These are phyloP conservation scores for Penicillium cosmopolitanum DNA, from an alignment of 495 filamentous ascomycete genomes.

Conservation along the genomic window DNA sequence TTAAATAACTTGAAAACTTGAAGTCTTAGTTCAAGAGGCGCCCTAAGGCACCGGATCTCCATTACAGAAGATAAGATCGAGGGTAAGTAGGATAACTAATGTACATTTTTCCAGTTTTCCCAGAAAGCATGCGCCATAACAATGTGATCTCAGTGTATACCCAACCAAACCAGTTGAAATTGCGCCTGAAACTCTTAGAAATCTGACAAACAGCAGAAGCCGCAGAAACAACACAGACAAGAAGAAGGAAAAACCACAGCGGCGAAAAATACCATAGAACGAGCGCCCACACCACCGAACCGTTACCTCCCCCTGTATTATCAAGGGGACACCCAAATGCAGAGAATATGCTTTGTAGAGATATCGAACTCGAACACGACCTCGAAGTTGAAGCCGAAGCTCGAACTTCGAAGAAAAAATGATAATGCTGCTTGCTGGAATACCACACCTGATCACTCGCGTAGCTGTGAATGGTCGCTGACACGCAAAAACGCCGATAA, in stretches of 20 bases:
- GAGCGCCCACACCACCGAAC: not conserved
- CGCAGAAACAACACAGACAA: not conserved
- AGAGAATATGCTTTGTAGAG: not conserved
- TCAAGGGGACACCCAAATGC: not conserved
- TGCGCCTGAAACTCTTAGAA: not conserved
- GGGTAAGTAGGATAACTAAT: constrained; percentile 7
- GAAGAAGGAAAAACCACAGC: not conserved
- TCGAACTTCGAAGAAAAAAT: not conserved
- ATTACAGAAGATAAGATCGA: constrained; percentile 8
- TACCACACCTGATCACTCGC: no score
- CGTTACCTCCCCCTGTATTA: no score
- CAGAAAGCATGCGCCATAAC: constrained; percentile 13
- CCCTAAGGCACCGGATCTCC: constrained; percentile 6
- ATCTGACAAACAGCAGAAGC: not conserved
- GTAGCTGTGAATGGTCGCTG: not conserved
- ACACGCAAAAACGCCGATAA: constrained; percentile 3
- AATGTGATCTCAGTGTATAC: constrained; percentile 13
- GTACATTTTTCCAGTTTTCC: constrained; percentile 12
- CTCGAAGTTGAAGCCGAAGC: no score
- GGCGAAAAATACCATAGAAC: not conserved
- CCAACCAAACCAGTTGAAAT: constrained; percentile 3
- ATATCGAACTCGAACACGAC: not conserved
- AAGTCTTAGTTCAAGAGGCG: no score
- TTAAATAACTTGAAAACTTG: no score
- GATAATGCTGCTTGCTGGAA: not conserved